Percentiles rank a stretch among this genome's conserved stretches.
phyloP scores from a whole-genome alignment of 2,329 filamentous ascomycete species.

The Aspergillus niger region DNA sequence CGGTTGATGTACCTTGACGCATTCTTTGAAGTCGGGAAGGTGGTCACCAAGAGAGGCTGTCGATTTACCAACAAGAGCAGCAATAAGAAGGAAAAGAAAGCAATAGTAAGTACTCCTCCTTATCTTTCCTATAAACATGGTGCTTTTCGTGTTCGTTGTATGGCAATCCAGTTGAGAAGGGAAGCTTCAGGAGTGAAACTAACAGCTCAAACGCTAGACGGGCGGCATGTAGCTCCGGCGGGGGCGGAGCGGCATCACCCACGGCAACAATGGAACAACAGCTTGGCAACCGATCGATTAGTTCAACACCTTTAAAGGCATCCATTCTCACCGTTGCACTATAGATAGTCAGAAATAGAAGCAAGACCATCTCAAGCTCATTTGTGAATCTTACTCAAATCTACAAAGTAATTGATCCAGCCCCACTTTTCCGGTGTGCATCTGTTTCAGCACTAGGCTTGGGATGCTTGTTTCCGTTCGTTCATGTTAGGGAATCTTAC shows the following conservation, averaged over 20 bases:
- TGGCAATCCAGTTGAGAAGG: constrained; percentile 11
- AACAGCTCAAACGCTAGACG: neutral
- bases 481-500: too few species aligned
- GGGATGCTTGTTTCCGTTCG: too few species aligned
- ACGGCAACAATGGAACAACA: constrained; percentile 3
- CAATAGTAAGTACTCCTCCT: constrained; percentile 25
- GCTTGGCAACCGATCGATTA: constrained; percentile 2
- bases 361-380: too few species aligned
- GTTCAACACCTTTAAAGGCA: too few species aligned
- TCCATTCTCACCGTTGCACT: too few species aligned
- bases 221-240: constrained; percentile 9
- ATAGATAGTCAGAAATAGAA: too few species aligned
- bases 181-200: constrained; percentile 17
- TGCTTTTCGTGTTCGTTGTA: constrained; percentile 22
- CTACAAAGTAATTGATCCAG: too few species aligned
- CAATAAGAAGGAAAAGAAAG: constrained; percentile 36
- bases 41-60: constrained; percentile 79
- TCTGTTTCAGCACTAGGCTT: too few species aligned
- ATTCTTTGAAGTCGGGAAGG: constrained; percentile 83
- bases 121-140: constrained; percentile 29
- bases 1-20: constrained; percentile 67
- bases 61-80: constrained; percentile 40
- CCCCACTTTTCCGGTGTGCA: too few species aligned
- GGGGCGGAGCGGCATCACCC: constrained; percentile 19
- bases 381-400: too few species aligned